Conservation (phyloP, 306 rosid species). For the Gynostemma pentaphyllum region DNA sequence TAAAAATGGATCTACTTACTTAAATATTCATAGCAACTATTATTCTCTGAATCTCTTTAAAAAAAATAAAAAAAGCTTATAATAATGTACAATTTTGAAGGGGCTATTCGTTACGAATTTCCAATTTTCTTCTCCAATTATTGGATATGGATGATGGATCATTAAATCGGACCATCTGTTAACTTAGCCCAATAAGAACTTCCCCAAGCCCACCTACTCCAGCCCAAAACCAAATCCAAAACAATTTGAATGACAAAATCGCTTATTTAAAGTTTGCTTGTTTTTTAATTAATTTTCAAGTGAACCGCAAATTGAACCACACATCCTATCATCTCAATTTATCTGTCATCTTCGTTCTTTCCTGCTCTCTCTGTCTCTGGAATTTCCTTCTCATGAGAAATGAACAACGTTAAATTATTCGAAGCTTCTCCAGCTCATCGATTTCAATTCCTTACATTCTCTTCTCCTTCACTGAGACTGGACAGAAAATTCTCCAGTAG, state of each 20-base stretch:
- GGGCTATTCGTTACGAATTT: too few species aligned
- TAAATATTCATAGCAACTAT: too few species aligned
- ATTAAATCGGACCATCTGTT: not conserved
- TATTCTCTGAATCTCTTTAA: too few species aligned
- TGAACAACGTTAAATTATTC: slow-evolving; percentile 33
- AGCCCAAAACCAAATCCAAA: slow-evolving; percentile 5
- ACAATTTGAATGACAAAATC: not conserved
- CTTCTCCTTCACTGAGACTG: slow-evolving; percentile 11
- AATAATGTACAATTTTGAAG: too few species aligned
- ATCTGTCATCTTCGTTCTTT: slow-evolving; percentile 1
- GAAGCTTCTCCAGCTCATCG: slow-evolving; percentile 18
- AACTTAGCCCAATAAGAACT: not conserved
- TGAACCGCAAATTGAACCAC: slow-evolving; percentile 6
- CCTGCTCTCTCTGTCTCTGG: not conserved
- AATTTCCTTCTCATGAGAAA: slow-evolving; percentile 14
- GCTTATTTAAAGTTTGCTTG: too few species aligned
- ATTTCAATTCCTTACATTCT: slow-evolving; percentile 12
- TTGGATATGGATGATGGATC: too few species aligned
- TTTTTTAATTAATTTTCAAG: too few species aligned
- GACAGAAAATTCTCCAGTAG: slow-evolving; percentile 20
- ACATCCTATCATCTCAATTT: slow-evolving; percentile 1
- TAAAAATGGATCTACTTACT: too few species aligned
- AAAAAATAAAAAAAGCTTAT: too few species aligned
- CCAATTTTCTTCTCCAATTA: too few species aligned
- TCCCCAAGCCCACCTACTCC: not conserved